Base-by-base conservation (phyloP, 371 early-diverging fungal genomes). In the Blastocladiella emersonii region DNA sequence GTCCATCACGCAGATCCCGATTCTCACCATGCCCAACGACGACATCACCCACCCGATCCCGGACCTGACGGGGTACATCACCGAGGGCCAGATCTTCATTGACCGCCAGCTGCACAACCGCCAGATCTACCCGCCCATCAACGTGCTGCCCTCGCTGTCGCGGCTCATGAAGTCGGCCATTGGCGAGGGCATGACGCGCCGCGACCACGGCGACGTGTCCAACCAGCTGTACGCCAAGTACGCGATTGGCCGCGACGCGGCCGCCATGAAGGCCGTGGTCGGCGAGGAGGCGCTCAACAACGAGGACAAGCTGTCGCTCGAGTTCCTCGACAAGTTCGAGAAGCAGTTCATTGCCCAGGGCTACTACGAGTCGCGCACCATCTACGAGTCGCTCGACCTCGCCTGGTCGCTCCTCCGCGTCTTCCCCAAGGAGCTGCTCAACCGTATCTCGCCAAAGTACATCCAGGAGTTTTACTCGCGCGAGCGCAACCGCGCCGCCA, bases 31-130 rank as follows among this genome's bases (percentile, higher is more conserved):
- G 99, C 99, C 99, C 61, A 99, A 99, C 84, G 99, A 99, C 85
- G 98, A 99, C 83, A 99, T 99, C 68, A 99, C 99, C 45, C 99
- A 99, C 75, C 99, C 99, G 63, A 99, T 99, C 75, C 99, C 99
- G n/a, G 99, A 99, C 85, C 85, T 99, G 74, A 99, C 99, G 45
- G 99, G 99, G 60, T 99, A 98, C 77, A 99, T 99, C 78, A 99
- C 99, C 37, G 99, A 99, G 79, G 99, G 99, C 37, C 99, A 99
- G 79, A 98, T 99, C 72, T 99, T 95, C 75, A 87, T 99, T 62
- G 99, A 99, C 80, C 91, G 99, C 72, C 95, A 98, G 76, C 81
- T 99, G 65, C 84, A 99, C 78, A 99, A 99, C 81, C 92, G 98
- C 69, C 99, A 98, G 76, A 96, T 99, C 71, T 99, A 99, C 81